Conservation (phyloP, 1,139 yeast species). For the Torulaspora globosa region DNA sequence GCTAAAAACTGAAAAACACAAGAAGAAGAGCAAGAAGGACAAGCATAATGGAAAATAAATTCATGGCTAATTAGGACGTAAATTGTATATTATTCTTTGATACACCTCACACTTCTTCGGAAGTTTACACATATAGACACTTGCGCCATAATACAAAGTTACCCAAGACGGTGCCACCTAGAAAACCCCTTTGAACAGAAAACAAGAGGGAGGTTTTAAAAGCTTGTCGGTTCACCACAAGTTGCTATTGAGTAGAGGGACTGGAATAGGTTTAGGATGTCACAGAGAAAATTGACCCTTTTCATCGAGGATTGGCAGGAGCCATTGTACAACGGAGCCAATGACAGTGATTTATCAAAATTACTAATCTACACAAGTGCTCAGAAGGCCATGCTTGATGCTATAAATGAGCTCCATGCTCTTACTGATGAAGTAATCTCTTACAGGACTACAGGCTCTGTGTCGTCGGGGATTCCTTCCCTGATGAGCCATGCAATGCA, state of each 20-base stretch:
- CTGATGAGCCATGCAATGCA: constrained; percentile 21
- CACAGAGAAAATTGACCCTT: neutral
- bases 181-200: neutral
- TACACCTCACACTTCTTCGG: neutral
- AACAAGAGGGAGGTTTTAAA: neutral
- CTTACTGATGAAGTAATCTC: constrained; percentile 18
- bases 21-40: constrained; percentile 23
- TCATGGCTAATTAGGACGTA: neutral
- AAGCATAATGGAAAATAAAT: constrained; percentile 8
- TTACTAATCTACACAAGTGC: constrained; percentile 14
- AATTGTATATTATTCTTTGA: constrained; percentile 2
- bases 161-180: neutral
- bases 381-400: constrained; percentile 14
- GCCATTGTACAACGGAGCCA: neutral
- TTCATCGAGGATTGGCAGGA: neutral
- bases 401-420: constrained; percentile 17
- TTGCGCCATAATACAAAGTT: neutral
- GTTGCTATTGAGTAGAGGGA: neutral
- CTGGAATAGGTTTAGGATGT: neutral
- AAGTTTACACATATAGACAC: neutral
- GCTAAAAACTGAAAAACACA: constrained; percentile 35
- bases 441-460: constrained; percentile 6
- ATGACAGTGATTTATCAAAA: constrained; percentile 5
- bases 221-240: neutral
- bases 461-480: constrained; percentile 14